Base-by-base conservation (phyloP, 495 filamentous ascomycete genomes). In the Penicillium pulvis region DNA sequence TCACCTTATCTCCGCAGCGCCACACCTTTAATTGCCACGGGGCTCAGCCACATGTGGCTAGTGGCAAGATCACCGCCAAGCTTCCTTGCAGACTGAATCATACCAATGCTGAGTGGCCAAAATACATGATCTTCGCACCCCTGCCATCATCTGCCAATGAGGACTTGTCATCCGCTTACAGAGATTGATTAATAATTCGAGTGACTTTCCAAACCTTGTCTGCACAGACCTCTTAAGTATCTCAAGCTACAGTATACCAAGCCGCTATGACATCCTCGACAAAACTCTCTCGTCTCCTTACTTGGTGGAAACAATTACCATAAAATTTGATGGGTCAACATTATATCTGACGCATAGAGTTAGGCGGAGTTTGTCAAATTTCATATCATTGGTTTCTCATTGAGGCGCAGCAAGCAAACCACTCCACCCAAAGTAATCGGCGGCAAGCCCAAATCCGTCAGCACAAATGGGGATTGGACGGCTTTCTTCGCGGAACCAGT, bases 341-440 rank as follows among this genome's bases (percentile, higher is more conserved):
- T 20, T 55, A 6, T 46, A 55, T 55, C 53, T 55, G 53, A 55
- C 28, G 53, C 42, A 55, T 35, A 47, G 24, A 46, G 5, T 23
- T 35, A 11, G 26, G 26, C 24, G 53, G 53, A 42, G 23, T 20
- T 30, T 23, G 4, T 30, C 48, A 11, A 33, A 8, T 26, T 19
- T 10, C 12, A 4, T 45, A 20, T 55, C 41, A 55, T 55, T 55
- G 53, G 53, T 20, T 28, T 24, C 10, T 9, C 30, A 42, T 16
- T 23, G 54, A 49, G 54, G 54, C 54, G 54, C 54, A 56, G 54
- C 54, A 56, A 41, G 6, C 43, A 50, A 17, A 31, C 14, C 49
- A 23, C 49, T 52, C 49, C 49, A 52, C 43, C 14, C 19, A 8
- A 20, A 26, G 26, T 26, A n/a, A 12, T 30, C 43, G 45, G 45